phyloP scores from a whole-genome alignment of 2,329 filamentous ascomycete species.

The Fusarium verticillioides region DNA sequence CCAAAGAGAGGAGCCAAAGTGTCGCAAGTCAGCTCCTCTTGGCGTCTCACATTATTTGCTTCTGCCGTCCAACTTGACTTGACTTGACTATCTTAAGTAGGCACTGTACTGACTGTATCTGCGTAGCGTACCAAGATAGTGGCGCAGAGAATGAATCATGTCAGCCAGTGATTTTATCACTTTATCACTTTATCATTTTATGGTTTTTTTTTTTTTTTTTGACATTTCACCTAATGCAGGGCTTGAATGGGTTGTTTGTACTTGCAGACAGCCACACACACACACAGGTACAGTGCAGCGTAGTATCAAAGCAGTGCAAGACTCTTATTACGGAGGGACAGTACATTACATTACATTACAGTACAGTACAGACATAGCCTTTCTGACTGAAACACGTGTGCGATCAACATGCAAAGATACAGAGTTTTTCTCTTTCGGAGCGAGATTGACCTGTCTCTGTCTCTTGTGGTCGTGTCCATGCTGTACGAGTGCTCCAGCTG shows the following conservation, averaged over 20 bases:
- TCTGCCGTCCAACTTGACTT: not conserved
- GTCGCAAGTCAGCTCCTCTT: constrained; percentile 33
- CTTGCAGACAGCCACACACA: constrained; percentile 10
- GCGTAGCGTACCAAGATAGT: not conserved
- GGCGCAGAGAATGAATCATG: not conserved
- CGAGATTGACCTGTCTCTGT: constrained; percentile 14
- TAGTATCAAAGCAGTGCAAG: not conserved
- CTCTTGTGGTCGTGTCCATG: not conserved
- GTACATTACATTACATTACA: not conserved
- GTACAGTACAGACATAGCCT: not conserved
- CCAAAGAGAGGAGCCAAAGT: not conserved
- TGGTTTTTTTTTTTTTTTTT: not conserved
- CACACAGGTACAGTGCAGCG: not conserved
- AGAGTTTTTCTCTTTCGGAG: not conserved
- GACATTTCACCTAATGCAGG: constrained; percentile 19
- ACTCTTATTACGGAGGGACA: not conserved
- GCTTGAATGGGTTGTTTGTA: constrained; percentile 8
- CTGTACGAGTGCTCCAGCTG: constrained; percentile 12
- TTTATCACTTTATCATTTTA: not conserved
- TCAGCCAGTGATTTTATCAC: not conserved
- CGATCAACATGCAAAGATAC: constrained; percentile 30
- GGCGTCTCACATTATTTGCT: constrained; percentile 17
- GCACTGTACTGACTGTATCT: not conserved
- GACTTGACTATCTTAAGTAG: not conserved
- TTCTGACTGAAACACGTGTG: constrained; percentile 23